These are phyloP conservation scores for Pachyrhizus erosus DNA, from an alignment of 306 rosid genomes.

Conservation along the genomic window DNA sequence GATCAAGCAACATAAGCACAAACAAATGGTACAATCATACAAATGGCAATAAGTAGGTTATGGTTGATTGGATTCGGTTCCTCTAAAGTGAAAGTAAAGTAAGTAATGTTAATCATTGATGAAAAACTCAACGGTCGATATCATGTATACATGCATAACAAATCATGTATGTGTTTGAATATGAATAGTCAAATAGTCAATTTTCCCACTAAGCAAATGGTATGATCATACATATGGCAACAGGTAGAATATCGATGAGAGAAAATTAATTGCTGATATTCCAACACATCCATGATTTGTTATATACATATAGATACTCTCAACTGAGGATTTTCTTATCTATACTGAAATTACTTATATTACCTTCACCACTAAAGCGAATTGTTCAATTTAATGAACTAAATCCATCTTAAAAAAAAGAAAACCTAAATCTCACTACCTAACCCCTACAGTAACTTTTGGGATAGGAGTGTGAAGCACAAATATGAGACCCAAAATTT, in stretches of 20 bases:
- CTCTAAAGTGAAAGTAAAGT: neutral
- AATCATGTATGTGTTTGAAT: too few species aligned
- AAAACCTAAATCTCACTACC: neutral
- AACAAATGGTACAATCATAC: too few species aligned
- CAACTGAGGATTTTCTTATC: neutral
- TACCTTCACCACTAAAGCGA: neutral
- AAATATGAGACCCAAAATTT: conserved; percentile 39
- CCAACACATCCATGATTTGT: neutral
- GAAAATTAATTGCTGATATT: neutral
- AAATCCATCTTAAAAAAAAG: too few species aligned
- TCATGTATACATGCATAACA: too few species aligned
- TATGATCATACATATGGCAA: too few species aligned
- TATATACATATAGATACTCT: neutral
- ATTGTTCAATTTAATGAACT: neutral
- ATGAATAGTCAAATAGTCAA: too few species aligned
- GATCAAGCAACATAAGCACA: conserved; percentile 3
- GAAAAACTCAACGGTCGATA: too few species aligned
- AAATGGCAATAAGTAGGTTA: neutral
- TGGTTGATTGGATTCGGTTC: neutral
- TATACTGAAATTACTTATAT: neutral
- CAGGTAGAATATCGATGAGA: neutral
- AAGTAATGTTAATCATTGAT: neutral
- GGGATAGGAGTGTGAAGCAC: neutral
- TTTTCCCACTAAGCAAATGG: too few species aligned
- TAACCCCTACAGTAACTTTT: neutral